Evolutionary conservation across 352 stramenopile species (phyloP).

Genomic region (Pythium rishiriense): DNA sequence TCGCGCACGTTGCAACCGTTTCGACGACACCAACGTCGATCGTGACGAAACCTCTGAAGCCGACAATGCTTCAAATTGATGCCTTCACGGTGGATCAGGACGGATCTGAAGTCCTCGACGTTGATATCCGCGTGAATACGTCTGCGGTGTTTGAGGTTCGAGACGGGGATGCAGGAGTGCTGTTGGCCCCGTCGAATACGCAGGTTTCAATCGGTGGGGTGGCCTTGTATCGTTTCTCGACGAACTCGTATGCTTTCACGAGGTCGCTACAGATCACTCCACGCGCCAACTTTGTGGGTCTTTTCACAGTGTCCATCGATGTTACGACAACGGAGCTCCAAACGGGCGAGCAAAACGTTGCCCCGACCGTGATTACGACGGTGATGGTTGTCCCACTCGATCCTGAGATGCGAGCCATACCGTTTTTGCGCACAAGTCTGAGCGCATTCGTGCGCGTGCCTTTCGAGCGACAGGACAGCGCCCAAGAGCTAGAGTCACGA

Average conservation of each 20-base stretch:
- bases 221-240: constrained; percentile 8
- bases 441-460: constrained; percentile 46
- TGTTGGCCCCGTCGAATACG: not conserved
- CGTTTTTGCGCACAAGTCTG: constrained; percentile 7
- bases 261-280: constrained; percentile 33
- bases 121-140: constrained; percentile 12
- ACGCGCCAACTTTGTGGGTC: constrained; percentile 41
- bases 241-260: constrained; percentile 17
- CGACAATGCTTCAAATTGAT: not conserved
- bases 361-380: constrained; percentile 19
- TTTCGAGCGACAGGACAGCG: constrained; percentile 36
- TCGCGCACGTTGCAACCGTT: constrained; percentile 5
- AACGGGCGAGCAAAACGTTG: constrained; percentile 27
- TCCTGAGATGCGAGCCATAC: constrained; percentile 15
- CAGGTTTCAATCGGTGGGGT: not conserved
- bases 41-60: constrained; percentile 17
- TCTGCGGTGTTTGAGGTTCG: constrained; percentile 11
- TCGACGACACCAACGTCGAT: not conserved
- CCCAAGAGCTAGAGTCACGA: constrained; percentile 34
- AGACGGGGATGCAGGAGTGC: not conserved
- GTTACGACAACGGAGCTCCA: constrained; percentile 38
- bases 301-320: constrained; percentile 41
- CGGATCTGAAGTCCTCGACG: constrained; percentile 18
- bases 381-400: constrained; percentile 34
- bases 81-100: constrained; percentile 20